Base-by-base conservation (phyloP, 2,329 filamentous ascomycete species). In the Fusarium humuli region DNA sequence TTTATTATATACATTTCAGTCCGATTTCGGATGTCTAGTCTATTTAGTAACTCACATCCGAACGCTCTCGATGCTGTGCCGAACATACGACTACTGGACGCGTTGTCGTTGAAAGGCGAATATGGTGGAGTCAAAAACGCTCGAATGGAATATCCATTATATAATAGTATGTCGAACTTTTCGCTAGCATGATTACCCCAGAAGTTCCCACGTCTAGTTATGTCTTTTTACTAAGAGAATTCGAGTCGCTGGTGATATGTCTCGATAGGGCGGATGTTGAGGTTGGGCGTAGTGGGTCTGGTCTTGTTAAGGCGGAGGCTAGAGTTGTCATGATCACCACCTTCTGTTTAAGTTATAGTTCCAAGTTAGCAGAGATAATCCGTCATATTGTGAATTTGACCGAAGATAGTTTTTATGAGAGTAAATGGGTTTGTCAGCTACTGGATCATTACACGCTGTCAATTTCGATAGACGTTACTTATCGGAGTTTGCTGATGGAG, bases 81-180 rank as follows among this genome's bases (percentile, higher is more conserved):
- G 3, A 44, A 45, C 41, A 10, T 42, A 29, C 22, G 40, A 57
- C 23, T 27, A 11, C 10, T 23, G 20, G 8, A 10, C 32, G 13
- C 48, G 55, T 67, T 69, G 67, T 69, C 61, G 25, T 34, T 50
- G 18, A 54, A 69, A 56, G 67, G 67, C 67, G 67, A 54, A 69
- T 22, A 9, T 52, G 27, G 63, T 69, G 67, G 67, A 67, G 67
- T 14, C 29, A 5, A 4, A 2, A 6, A 16, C 40, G 30, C 22
- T 11, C 11, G 22, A 46, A 18, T 27, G 10, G 11, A 8, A 34
- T 57, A 47, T 46, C 3, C 9, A 66, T 69, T 69, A 67, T 66
- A 57, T 67, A 70, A 69, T 67, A 44, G 45, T 8, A 37, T 47
- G 42, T 4, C 7, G 14, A 8, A 7, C 3, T 18, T 3, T 7